Conservation (phyloP, 495 filamentous ascomycete genomes). For the Neurospora sp. region DNA sequence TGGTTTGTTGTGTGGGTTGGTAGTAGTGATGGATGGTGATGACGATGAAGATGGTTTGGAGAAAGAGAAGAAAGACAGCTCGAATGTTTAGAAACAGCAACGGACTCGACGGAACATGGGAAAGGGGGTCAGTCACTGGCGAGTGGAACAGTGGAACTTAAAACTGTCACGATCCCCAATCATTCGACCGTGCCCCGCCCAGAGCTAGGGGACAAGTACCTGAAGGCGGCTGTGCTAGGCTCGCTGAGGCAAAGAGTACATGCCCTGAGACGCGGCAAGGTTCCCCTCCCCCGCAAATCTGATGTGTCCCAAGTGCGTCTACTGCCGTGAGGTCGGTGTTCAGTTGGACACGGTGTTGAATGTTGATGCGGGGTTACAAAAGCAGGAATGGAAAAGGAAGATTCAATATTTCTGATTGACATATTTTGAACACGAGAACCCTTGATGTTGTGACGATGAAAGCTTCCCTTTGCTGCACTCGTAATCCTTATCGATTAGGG, state of each 20-base stretch:
- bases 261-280: background rate
- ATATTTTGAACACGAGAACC: background rate
- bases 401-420: background rate
- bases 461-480: background rate
- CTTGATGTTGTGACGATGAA: background rate
- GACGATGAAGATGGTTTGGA: background rate
- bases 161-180: background rate
- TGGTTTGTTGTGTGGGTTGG: slow-evolving; percentile 1
- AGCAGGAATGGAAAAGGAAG: background rate
- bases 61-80: background rate
- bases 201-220: background rate
- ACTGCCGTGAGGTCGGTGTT: background rate
- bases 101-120: background rate
- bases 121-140: slow-evolving; percentile 1
- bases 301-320: background rate
- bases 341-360: background rate
- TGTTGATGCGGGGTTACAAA: background rate
- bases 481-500: background rate
- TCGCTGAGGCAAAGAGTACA: background rate
- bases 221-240: background rate
- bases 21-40: background rate
- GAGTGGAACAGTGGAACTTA: background rate
- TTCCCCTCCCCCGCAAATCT: background rate
- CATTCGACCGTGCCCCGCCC: background rate
- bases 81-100: slow-evolving; percentile 3